Evolutionary conservation across 148 eudicot genomes (phyloP).

Genomic region (Arctostaphylos glauca): DNA sequence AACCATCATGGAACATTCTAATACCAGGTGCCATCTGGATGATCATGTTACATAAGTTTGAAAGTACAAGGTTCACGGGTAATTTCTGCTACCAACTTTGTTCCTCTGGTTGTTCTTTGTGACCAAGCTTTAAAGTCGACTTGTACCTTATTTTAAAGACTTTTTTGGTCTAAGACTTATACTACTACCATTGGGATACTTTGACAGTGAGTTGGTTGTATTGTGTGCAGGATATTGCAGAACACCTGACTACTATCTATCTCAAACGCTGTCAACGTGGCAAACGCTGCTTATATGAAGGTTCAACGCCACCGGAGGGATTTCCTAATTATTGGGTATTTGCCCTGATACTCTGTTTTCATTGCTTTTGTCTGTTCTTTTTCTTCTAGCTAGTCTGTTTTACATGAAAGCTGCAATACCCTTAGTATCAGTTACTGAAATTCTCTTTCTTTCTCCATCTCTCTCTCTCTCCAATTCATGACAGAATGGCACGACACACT

Average conservation of each 20-base stretch:
- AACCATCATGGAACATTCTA: not conserved
- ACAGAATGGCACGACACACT: constrained; percentile 77
- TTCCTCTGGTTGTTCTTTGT: not conserved
- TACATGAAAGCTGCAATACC: not conserved
- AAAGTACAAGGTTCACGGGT: not conserved
- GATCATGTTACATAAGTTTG: not conserved
- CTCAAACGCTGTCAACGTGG: constrained; percentile 90
- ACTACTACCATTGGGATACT: not conserved
- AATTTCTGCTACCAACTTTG: not conserved
- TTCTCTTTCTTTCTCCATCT: not conserved
- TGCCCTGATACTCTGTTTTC: constrained; percentile 6
- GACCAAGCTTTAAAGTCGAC: not conserved
- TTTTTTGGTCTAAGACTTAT: not conserved
- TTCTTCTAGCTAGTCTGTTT: not conserved
- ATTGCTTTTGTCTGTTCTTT: constrained; percentile 4
- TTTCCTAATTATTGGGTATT: constrained; percentile 94
- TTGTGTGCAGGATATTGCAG: constrained; percentile 83
- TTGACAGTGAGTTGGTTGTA: not conserved
- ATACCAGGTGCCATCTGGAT: not conserved
- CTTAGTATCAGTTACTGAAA: not conserved
- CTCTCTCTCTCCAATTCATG: constrained; percentile 7
- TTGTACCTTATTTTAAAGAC: not conserved
- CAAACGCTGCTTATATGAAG: constrained; percentile 90
- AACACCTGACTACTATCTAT: constrained; percentile 85
- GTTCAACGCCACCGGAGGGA: constrained; percentile 85